Evolutionary conservation across 257 asterid genomes (phyloP), one percentile per base, ranked within the genome.

Genomic region (Henckelia pumila): DNA sequence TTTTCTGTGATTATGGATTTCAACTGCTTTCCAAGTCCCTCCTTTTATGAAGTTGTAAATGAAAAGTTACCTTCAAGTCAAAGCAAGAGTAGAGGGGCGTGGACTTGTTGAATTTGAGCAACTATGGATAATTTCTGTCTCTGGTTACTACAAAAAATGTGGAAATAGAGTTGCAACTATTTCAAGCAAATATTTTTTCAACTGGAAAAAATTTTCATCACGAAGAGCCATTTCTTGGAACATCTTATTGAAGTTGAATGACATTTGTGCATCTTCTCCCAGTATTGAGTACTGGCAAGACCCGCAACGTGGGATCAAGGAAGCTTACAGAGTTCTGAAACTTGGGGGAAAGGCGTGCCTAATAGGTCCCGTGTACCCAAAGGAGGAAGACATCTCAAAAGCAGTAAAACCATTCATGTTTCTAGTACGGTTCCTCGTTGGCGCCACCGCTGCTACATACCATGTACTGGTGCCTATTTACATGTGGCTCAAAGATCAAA

Each of bases 281-380:
- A 88, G 99, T 71, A 93, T 90, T 56, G 97, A 93, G 79, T 93
- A 93, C 83, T 93, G 99, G 99, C 99, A 97, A 6, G 99, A 93
- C 77, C 99, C 99, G 33, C 99, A 90, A 68, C 96, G 96, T 35
- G 99, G 99, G 47, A 90, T 93, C 74, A 75, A 19, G 78, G 99
- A 90, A 87, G 99, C 99, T 3, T 93, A 93, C 80, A 85, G 98
- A 63, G 96, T 93, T 30, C 70, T 93, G 78, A 93, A 85, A 69
- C 81, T 84, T 16, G 94, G 95, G 68, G 95, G 97, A 28, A 90
- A 93, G 78, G 97, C 96, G 1, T 90, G 99, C 81, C 3, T 93
- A 32, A 90, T 93, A n/a, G 99, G 99, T 61, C 99, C 99, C 3
- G 96, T 90, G 9, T 78, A 93, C 67, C 99, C 97, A 26, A 92